A percentile compares a stretch with the other conserved stretches of the same genome.
These are phyloP conservation scores for Acer saccharum DNA, from an alignment of 345 rosid genomes.

Conservation along the genomic window DNA sequence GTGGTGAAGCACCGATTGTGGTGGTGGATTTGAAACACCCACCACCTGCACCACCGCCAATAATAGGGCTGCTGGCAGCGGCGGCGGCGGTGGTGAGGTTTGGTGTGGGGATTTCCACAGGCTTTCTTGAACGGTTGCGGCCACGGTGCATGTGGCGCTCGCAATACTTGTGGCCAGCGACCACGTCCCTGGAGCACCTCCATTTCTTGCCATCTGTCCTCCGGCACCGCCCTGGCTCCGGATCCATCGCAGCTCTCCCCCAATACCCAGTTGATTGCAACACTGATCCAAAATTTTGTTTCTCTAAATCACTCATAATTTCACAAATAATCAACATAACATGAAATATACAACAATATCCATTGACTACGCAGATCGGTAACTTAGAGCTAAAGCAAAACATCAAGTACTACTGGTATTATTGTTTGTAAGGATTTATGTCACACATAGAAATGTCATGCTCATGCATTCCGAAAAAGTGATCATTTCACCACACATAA, in stretches of 20 bases:
- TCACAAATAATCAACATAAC: not conserved
- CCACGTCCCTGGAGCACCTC: constrained; percentile 97
- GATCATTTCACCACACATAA: not conserved
- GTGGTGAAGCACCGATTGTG: constrained; percentile 28
- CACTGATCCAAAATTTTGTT: constrained; percentile 28
- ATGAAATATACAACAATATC: not conserved
- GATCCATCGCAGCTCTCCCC: constrained; percentile 91
- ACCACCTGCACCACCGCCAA: constrained; percentile 25
- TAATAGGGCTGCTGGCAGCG: not conserved
- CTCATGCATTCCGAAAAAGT: not conserved
- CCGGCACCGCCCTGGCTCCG: constrained; percentile 97
- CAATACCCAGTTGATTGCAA: constrained; percentile 64
- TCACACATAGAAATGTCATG: not conserved
- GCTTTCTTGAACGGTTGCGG: constrained; percentile 99
- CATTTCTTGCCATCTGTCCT: constrained; percentile 99
- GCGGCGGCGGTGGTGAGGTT: constrained; percentile 24
- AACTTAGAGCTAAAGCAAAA: not conserved
- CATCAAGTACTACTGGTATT: not conserved
- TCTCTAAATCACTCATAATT: not conserved
- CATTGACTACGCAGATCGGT: not conserved
- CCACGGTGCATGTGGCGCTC: constrained; percentile 99
- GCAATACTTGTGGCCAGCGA: constrained; percentile 88
- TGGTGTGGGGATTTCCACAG: constrained; percentile 90
- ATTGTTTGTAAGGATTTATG: not conserved
- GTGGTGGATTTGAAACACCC: constrained; percentile 17